A percentile compares a stretch with the other conserved stretches of the same genome.
Conservation (phyloP, 768 basidiomycete species). For the Tulasnella sp. region DNA sequence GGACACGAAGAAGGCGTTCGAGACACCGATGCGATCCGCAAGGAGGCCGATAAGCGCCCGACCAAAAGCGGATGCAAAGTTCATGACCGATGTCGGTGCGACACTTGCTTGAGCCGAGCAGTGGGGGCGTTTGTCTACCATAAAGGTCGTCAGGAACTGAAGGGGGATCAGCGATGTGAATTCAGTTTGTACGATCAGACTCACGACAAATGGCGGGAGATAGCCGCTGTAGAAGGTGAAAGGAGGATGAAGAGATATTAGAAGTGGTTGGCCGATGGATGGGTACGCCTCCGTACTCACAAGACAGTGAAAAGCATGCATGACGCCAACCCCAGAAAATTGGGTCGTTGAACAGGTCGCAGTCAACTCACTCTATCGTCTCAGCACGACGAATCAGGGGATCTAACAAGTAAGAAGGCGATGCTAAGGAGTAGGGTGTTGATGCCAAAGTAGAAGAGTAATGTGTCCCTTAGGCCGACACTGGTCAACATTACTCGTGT, state of each 20-base stretch:
- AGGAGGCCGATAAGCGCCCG: slow-evolving; percentile 29
- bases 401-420: slow-evolving; percentile 27
- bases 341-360: not conserved
- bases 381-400: slow-evolving; percentile 11
- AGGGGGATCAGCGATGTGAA: not conserved
- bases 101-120: slow-evolving; percentile 16
- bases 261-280: not conserved
- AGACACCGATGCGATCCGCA: slow-evolving; percentile 30
- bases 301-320: slow-evolving; percentile 24
- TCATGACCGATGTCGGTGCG: slow-evolving; percentile 20
- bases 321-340: slow-evolving; percentile 27
- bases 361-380: slow-evolving; percentile 7
- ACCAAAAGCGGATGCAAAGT: slow-evolving; percentile 23
- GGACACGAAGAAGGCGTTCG: slow-evolving; percentile 31
- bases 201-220: slow-evolving; percentile 19
- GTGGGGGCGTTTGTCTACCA: slow-evolving; percentile 16
- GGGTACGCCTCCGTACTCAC: not conserved
- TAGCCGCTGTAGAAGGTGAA: slow-evolving; percentile 6
- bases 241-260: not conserved
- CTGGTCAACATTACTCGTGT: slow-evolving; percentile 25
- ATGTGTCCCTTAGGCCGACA: slow-evolving; percentile 27
- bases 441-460: slow-evolving; percentile 25
- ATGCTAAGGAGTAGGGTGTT: slow-evolving; percentile 22
- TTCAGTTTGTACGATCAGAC: not conserved
- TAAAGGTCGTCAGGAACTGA: slow-evolving; percentile 21